Conservation (phyloP, 805 yeast genomes). For the Yarrowia sp. region DNA sequence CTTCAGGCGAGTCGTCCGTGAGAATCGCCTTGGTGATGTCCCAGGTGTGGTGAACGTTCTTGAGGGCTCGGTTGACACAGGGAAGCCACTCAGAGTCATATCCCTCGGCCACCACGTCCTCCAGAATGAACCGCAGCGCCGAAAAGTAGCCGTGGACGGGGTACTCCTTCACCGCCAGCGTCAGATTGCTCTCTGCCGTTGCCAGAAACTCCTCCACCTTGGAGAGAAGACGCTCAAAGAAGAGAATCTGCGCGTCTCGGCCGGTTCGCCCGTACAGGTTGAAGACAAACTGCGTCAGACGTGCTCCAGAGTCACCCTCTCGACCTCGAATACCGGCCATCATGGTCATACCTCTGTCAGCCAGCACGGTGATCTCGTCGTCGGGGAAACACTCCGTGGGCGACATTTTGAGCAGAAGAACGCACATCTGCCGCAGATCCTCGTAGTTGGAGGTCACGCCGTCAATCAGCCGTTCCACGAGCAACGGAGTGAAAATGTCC, state of each 20-base stretch:
- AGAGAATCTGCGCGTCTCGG: slow-evolving; percentile 31
- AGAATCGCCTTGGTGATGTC: slow-evolving; percentile 47
- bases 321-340: slow-evolving; percentile 50
- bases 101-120: slow-evolving; percentile 32
- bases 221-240: slow-evolving; percentile 39
- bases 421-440: slow-evolving; percentile 62
- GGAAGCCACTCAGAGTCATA: slow-evolving; percentile 34
- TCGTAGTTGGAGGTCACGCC: slow-evolving; percentile 69
- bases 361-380: slow-evolving; percentile 33
- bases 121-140: slow-evolving; percentile 51
- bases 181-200: slow-evolving; percentile 41
- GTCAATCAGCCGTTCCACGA: slow-evolving; percentile 55
- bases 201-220: slow-evolving; percentile 41
- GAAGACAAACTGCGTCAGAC: slow-evolving; percentile 54
- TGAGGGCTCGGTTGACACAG: slow-evolving; percentile 28
- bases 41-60: slow-evolving; percentile 44
- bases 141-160: slow-evolving; percentile 72
- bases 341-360: slow-evolving; percentile 30
- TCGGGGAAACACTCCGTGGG: slow-evolving; percentile 37
- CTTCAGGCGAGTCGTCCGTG: slow-evolving; percentile 70
- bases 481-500: slow-evolving; percentile 43
- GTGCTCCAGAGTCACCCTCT: slow-evolving; percentile 77
- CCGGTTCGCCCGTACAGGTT: slow-evolving; percentile 38
- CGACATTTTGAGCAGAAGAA: slow-evolving; percentile 47
- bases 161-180: slow-evolving; percentile 47